Conservation (phyloP, 805 yeast species). For the Kregervanrija fluxuum region DNA sequence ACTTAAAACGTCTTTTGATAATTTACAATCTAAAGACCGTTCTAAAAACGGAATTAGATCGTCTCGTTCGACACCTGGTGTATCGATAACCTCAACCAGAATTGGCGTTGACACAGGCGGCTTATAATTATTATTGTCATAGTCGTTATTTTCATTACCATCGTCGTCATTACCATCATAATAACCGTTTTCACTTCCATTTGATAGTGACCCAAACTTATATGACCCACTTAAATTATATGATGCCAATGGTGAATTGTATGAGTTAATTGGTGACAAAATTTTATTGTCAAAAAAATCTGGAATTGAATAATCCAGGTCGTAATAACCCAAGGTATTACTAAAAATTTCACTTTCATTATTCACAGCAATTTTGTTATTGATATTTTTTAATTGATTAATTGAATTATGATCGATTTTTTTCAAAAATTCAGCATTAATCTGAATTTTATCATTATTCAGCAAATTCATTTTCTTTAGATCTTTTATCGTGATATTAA, state of each 20-base stretch:
- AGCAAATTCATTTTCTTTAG: slow-evolving; percentile 24
- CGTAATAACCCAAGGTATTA: slow-evolving; percentile 21
- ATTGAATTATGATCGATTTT: slow-evolving; percentile 6
- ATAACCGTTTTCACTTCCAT: too few species aligned
- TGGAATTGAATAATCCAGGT: slow-evolving; percentile 21
- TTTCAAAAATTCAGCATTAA: slow-evolving; percentile 1
- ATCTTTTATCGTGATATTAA: slow-evolving; percentile 35
- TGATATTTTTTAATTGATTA: slow-evolving; percentile 1
- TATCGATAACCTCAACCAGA: slow-evolving; percentile 62
- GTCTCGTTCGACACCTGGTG: slow-evolving; percentile 62
- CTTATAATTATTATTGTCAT: slow-evolving; percentile 20
- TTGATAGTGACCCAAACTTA: too few species aligned
- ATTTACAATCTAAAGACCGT: slow-evolving; percentile 55
- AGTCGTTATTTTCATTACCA: slow-evolving; percentile 1
- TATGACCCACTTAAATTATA: neutral
- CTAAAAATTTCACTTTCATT: slow-evolving; percentile 1
- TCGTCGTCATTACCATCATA: neutral
- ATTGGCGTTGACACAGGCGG: slow-evolving; percentile 56
- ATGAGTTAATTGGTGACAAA: slow-evolving; percentile 7
- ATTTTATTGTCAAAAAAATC: slow-evolving; percentile 14
- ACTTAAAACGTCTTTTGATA: slow-evolving; percentile 50
- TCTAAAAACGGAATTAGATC: slow-evolving; percentile 72
- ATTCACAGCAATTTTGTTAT: too few species aligned
- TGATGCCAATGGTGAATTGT: slow-evolving; percentile 12
- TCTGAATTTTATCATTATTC: slow-evolving; percentile 6